These are phyloP conservation scores for Thermothelomyces thermophilus DNA, from an alignment of 2,329 filamentous ascomycete genomes.

Conservation along the genomic window DNA sequence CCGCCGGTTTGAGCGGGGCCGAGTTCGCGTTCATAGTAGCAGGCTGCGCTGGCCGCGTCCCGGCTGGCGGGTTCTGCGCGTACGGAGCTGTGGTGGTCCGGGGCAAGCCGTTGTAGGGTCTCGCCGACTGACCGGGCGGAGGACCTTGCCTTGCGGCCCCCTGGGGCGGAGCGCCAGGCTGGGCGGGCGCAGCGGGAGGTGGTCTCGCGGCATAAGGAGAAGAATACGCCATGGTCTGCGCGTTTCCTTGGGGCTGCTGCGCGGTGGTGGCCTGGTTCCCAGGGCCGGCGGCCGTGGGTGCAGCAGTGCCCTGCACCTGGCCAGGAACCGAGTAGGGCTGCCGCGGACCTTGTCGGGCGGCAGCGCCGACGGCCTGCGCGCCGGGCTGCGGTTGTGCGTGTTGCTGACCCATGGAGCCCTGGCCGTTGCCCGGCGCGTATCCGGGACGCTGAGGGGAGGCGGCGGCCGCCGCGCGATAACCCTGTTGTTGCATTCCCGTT, in stretches of 20 bases:
- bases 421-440: conserved; percentile 16
- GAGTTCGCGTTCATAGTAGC: conserved; percentile 6
- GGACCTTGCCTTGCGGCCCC: conserved; percentile 13
- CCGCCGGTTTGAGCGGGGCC: conserved; percentile 28
- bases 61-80: conserved; percentile 5
- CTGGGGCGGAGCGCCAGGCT: conserved; percentile 14
- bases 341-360: conserved; percentile 20
- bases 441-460: conserved; percentile 15
- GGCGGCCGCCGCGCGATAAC: conserved; percentile 21
- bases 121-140: conserved; percentile 7
- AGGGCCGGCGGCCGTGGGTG: conserved; percentile 21
- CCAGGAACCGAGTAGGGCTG: conserved; percentile 17
- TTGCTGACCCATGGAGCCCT: conserved; percentile 19
- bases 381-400: conserved; percentile 19
- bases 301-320: conserved; percentile 15
- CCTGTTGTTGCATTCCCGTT: conserved; percentile 15
- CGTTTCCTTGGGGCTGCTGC: conserved; percentile 19
- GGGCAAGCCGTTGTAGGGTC: conserved; percentile 18
- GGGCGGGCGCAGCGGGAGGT: conserved; percentile 18
- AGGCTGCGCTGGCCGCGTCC: conserved; percentile 14
- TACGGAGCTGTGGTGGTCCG: conserved; percentile 4
- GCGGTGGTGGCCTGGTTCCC: conserved; percentile 20
- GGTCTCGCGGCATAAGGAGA: conserved; percentile 29
- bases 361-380: conserved; percentile 11
- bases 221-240: conserved; percentile 27